Evolutionary conservation across 805 yeast genomes (phyloP), one percentile per base, ranked within the genome.

Genomic region (Candida nemodendra): DNA sequence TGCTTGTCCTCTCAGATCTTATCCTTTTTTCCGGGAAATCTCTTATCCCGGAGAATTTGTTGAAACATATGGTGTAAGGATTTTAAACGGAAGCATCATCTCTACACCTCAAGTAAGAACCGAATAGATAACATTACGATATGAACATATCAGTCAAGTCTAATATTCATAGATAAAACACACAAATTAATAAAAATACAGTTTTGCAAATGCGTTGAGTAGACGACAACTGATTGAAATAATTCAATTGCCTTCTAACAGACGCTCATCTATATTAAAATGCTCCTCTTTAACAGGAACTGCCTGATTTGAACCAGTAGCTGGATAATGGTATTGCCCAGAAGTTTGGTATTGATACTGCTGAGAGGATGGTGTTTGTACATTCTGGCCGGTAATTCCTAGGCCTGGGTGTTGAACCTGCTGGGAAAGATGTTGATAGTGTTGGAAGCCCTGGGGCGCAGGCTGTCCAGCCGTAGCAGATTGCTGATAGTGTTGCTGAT

Each of bases 191-290:
- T 30, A 7, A 3, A 30, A 16, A 11, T 17, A 18, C 14, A 29
- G 18, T 8, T 27, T 19, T 28, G 17, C 13, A n/a, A 30, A 17
- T 31, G 31, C 39, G 31, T 21, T 16, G 21, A 22, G 22, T 27
- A 27, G 25, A 18, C 19, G 19, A 33, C 37, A 38, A 15, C 21
- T n/a, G n/a, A n/a, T n/a, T n/a, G 24, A 19, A 18, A 13, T 7
- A 9, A 21, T 28, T 27, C 35, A 49, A 28, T 49, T 49, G 13
- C 50, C 56, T 7, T 48, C 50, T n/a, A 54, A 39, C 5, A 56
- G 41, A 28, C 59, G 45, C 30, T 53, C 61, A 32, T 56, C 59
- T 29, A 56, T 54, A 30, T 51, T 54, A 42, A 56, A 53, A 29
- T 53, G 54, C 25, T 53, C 58, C 21, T 51, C 59, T 31, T 50